Evolutionary conservation across 2,329 filamentous ascomycete species (phyloP), one percentile per base, ranked within the genome.

Genomic region (Alternaria burnsii): DNA sequence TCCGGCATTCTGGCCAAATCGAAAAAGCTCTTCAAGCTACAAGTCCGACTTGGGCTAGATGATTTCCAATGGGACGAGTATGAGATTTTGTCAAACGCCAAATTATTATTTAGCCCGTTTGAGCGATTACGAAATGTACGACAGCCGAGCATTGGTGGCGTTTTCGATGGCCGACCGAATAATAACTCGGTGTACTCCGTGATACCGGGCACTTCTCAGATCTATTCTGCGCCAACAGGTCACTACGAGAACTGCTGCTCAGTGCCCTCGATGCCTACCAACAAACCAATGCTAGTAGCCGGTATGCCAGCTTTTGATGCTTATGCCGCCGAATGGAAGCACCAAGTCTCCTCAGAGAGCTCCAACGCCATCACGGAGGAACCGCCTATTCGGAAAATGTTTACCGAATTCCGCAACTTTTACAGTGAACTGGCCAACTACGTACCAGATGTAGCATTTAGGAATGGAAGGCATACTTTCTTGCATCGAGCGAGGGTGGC

Each of bases 401-500:
- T 78, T 58, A 69, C 68, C 2, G 67, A 71, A n/a, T 73, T 78
- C 60, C 77, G 74, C 36, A 58, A 71, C 22, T 76, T 76, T 48
- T 75, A 76, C 47, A 67, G 59, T 10, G 67, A 71, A 14, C 60
- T 77, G 7, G 48, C 61, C 6, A 47, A 24, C 10, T 50, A 70
- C 9, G 57, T 73, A 1, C 68, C 67, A 0, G 63, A 67, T 1
- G 56, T 71, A 2, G 64, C 56, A 0, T 32, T 41, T 1, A 46
- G 61, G 9, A 28, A 11, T 7, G 72, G 70, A 4, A 61, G 63
- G 36, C 38, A 65, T n/a, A 68, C 60, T 5, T 75, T 73, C 41
- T 62, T 78, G 12, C 76, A 78, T 50, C 73, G 69, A 6, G 76
- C 76, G 4, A 66, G 76, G 16, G 74, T 78, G 0, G 76, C 76